Evolutionary conservation across 2,329 filamentous ascomycete species (phyloP).

Genomic region (Cladosporium sp.): DNA sequence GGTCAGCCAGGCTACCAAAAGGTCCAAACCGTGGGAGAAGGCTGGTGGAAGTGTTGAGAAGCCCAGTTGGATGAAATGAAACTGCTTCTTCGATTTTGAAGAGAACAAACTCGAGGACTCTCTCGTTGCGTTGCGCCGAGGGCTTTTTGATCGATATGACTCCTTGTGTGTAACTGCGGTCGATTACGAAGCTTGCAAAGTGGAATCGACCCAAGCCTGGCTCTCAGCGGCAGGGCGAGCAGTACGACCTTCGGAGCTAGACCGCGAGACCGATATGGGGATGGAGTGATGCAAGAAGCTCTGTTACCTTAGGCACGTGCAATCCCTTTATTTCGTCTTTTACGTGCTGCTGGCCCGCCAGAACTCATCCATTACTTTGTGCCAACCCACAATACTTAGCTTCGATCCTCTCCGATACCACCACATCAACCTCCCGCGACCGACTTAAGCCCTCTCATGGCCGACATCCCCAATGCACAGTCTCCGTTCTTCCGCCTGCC

Average conservation of each 20-base stretch:
- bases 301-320: not conserved
- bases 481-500: constrained; percentile 9
- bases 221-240: not conserved
- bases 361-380: no score
- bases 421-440: no score
- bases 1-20: constrained; percentile 51
- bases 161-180: no score
- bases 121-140: no score
- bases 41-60: constrained; percentile 1
- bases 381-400: not conserved
- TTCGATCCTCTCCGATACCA: not conserved
- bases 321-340: not conserved
- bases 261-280: not conserved
- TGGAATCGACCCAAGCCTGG: no score
- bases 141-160: no score
- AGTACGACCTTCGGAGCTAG: not conserved
- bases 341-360: not conserved
- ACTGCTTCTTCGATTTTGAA: not conserved
- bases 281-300: not conserved
- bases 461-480: no score
- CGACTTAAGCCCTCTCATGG: no score
- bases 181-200: no score
- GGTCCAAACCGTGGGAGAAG: constrained; percentile 79
- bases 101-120: not conserved
- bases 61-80: constrained; percentile 15